Evolutionary conservation across 495 filamentous ascomycete genomes (phyloP), one percentile per base, ranked within the genome.

Genomic region (Cercophora sp.): DNA sequence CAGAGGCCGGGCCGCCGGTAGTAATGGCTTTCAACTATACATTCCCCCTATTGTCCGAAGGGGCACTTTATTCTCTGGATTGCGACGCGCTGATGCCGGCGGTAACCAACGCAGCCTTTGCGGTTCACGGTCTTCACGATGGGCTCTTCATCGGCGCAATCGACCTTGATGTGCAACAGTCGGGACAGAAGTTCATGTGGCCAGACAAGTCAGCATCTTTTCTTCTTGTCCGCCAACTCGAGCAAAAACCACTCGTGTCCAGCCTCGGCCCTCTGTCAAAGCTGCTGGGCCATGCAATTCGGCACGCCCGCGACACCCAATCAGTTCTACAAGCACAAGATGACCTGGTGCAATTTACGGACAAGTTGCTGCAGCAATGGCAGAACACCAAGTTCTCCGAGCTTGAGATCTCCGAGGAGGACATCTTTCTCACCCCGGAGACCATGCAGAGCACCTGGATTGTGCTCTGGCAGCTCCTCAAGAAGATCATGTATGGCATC

Each of bases 71-170:
- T 44, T 57, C 66, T 16, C 61, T 97, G 18, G 75, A 95, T 60
- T 89, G 89, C 68, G 83, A 96, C 67, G 75, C 75, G 1, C 72
- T 96, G 11, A 70, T 96, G 2, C 86, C 89, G 1, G 71, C 85
- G 1, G 73, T 88, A 43, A 67, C 86, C n/a, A 76, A 79, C 5
- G 80, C 87, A 1, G 78, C 87, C 32, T 85, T 86, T 22, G 73
- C 65, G 11, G 70, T 65, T 0, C 88, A 96, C 55, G 91, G 93
- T 1, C 82, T 96, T 22, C 82, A 91, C 51, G 81, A 85, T 27
- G 92, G 86, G 1, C 87, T 91, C 37, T 93, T 96, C 53, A 70
- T 98, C 15, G 82, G 79, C 3, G 77, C 82, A 0, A 84, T 96
- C 48, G 85, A 92, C 59, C 69, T 80, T 23, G 91, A 96, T 65